Conservation (phyloP, 1,284 basidiomycete species). For the Coniferiporia weirii region DNA sequence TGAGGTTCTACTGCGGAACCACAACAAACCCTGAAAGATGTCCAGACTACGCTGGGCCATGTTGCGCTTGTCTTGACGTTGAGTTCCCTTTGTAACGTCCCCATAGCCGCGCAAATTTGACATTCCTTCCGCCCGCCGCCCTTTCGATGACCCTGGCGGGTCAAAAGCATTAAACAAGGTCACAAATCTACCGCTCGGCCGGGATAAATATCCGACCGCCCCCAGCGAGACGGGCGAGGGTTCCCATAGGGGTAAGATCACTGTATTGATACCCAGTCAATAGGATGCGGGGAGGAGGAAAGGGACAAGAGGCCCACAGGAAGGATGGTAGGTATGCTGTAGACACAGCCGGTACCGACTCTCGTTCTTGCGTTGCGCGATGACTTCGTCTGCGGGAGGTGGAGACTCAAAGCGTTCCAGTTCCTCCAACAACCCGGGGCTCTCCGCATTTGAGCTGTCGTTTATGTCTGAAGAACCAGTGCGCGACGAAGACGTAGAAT, state of each 20-base stretch:
- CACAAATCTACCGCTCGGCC: slow-evolving; percentile 57
- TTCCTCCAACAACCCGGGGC: slow-evolving; percentile 11
- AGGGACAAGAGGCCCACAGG: slow-evolving; percentile 39
- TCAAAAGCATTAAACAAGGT: slow-evolving; percentile 63
- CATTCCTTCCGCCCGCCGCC: slow-evolving; percentile 30
- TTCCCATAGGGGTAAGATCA: slow-evolving; percentile 66
- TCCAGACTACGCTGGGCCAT: slow-evolving; percentile 52
- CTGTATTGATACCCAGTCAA: slow-evolving; percentile 29
- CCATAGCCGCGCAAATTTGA: slow-evolving; percentile 55
- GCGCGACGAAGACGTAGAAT: slow-evolving; percentile 17
- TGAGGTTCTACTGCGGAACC: slow-evolving; percentile 34
- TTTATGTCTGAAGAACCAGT: slow-evolving; percentile 18
- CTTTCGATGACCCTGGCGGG: slow-evolving; percentile 37
- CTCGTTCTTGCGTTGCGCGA: slow-evolving; percentile 48
- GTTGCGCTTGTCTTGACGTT: slow-evolving; percentile 48
- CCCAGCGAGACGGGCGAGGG: slow-evolving; percentile 58
- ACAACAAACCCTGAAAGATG: slow-evolving; percentile 48
- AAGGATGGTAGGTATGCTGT: slow-evolving; percentile 63
- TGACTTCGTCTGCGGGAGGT: slow-evolving; percentile 39
- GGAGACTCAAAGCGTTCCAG: slow-evolving; percentile 36
- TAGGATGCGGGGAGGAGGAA: too few species aligned
- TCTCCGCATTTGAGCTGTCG: slow-evolving; percentile 23
- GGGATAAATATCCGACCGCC: slow-evolving; percentile 65
- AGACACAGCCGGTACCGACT: slow-evolving; percentile 54
- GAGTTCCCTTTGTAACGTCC: slow-evolving; percentile 37